Evolutionary conservation across 2,329 filamentous ascomycete species (phyloP), one percentile per base, ranked within the genome.

Genomic region (Ceratocystis albifundus): DNA sequence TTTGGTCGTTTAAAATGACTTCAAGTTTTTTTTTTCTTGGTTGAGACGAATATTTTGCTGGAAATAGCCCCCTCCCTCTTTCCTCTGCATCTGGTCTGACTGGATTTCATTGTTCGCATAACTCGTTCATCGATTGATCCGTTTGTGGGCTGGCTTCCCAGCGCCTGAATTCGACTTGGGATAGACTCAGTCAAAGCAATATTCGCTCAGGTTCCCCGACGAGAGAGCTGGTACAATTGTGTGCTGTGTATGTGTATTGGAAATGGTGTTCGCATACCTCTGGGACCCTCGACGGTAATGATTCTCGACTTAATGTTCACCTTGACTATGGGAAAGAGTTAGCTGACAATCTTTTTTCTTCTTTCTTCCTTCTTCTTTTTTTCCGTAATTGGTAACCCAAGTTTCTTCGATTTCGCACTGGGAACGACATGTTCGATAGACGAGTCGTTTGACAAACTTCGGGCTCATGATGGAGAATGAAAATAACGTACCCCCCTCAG

Each of bases 281-380:
- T 87, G 79, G 93, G 90, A 78, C 94, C 94, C 84, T 96, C 93
- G 78, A 99, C 94, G 76, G 90, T 96, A 79, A 99, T 89, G 77
- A 90, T 82, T 79, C 94, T 87, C 76, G 93, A 94, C 85, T 96
- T 96, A 85, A 99, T 99, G 81, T 83, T 79, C 81, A 99, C 86
- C 85, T 93, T 96, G 87, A 99, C 94, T 96, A 78, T 81, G 73
- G 48, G 25, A 15, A 32, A 20, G 61, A 61, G 44, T 50, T 48
- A 48, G 28, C 28, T 6, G 7, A 59, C 25, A 3, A 22, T 12
- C 17, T 3, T 32, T 25, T 20, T 25, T 30, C 36, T 59, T 59
- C 32, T n/a, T n/a, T n/a, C n/a, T n/a, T n/a, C n/a, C n/a, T n/a
- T n/a, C n/a, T n/a, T n/a, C n/a, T n/a, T n/a, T 25, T 30, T 59